Evolutionary conservation across 305 asterid species (phyloP).

Genomic region (Fraxinus paxiana): DNA sequence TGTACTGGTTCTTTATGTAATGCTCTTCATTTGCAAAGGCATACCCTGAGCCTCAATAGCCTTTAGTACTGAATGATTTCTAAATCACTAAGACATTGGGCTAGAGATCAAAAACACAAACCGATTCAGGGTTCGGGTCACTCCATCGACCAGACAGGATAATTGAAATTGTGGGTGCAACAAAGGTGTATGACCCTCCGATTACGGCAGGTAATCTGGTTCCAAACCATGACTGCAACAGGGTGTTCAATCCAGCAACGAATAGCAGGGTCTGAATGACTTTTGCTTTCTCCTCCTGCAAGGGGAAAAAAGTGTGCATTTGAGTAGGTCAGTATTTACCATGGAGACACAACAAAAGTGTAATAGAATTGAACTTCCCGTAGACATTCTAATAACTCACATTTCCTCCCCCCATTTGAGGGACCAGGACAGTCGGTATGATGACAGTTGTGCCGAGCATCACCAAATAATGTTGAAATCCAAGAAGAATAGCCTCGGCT

Average conservation of each 20-base stretch:
- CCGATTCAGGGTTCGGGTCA: conserved; percentile 63
- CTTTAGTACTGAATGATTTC: not conserved
- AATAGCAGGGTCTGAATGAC: conserved; percentile 57
- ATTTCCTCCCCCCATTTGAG: conserved; percentile 97
- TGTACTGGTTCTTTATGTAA: not conserved
- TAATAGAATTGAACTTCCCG: not conserved
- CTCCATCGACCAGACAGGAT: conserved; percentile 66
- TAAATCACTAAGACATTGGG: not conserved
- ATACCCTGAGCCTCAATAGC: not conserved
- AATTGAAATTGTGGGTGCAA: conserved; percentile 59
- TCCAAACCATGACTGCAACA: conserved; percentile 56
- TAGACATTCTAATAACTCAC: conserved; percentile 37
- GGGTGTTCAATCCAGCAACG: conserved; percentile 57
- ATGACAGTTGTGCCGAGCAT: conserved; percentile 82
- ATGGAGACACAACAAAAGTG: not conserved
- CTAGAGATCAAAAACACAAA: conserved; percentile 29
- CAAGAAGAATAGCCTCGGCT: conserved; percentile 97
- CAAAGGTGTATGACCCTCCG: conserved; percentile 61
- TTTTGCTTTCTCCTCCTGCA: conserved; percentile 57
- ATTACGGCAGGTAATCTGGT: conserved; percentile 54
- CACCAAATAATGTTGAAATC: conserved; percentile 79
- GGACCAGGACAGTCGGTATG: conserved; percentile 78
- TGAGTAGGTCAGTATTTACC: not conserved
- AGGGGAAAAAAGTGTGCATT: not conserved
- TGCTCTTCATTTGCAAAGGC: not conserved